Evolutionary conservation across 164 flowering plant species (phyloP).

Genomic region (Pachysandra terminalis): DNA sequence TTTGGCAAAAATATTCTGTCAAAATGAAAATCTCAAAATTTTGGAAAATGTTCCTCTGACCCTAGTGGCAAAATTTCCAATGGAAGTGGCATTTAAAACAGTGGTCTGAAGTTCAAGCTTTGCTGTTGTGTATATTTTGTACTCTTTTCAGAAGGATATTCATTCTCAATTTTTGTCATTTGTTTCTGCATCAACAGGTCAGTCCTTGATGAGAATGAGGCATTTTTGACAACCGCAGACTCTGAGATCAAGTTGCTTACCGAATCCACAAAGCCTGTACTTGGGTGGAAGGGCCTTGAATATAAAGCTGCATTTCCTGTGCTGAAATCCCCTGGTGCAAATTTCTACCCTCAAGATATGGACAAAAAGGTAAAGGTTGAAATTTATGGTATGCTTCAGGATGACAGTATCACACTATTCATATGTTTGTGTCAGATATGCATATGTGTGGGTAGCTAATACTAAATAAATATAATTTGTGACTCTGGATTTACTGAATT

Average conservation of each 20-base stretch:
- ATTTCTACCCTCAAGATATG: slow-evolving; percentile 95
- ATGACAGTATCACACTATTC: neutral
- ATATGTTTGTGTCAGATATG: neutral
- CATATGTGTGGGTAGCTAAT: neutral
- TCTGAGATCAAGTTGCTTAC: slow-evolving; percentile 72
- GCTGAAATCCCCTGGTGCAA: slow-evolving; percentile 82
- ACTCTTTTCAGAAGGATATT: neutral
- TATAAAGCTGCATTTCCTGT: slow-evolving; percentile 83
- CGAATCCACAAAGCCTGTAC: slow-evolving; percentile 54
- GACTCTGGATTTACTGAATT: neutral
- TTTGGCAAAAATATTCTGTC: too few species aligned
- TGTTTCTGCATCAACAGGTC: slow-evolving; percentile 52
- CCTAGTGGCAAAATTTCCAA: too few species aligned
- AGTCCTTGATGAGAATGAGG: slow-evolving; percentile 78
- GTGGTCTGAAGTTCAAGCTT: neutral
- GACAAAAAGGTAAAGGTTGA: slow-evolving; percentile 64
- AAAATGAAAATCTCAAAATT: too few species aligned
- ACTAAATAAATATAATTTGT: neutral
- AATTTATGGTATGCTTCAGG: neutral
- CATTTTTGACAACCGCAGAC: slow-evolving; percentile 93
- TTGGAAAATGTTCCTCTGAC: too few species aligned
- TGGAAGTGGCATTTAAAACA: too few species aligned
- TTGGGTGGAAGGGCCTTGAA: slow-evolving; percentile 88
- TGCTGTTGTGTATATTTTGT: neutral
- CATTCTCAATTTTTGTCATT: neutral